Evolutionary conservation across 176 grass and related monocot species (phyloP).

Genomic region (Puya raimondii): DNA sequence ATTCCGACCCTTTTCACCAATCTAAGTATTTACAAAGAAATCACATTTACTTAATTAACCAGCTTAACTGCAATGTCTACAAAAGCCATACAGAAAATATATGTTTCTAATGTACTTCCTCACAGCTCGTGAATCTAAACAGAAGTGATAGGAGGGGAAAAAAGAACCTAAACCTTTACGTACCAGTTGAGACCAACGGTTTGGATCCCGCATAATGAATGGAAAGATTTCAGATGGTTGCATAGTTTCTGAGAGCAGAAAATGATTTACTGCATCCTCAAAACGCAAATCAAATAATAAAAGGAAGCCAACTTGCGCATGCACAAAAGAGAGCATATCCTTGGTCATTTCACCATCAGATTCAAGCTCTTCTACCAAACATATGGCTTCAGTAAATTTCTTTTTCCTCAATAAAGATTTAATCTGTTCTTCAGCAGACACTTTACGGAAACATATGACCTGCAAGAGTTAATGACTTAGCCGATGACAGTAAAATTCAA

Average conservation of each 20-base stretch:
- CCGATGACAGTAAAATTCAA: conserved; percentile 7
- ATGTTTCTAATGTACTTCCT: background rate
- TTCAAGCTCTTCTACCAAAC: conserved; percentile 60
- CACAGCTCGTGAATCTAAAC: background rate
- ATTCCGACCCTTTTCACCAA: too few species aligned
- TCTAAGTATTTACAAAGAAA: too few species aligned
- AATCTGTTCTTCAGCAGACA: conserved; percentile 77
- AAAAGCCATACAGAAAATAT: background rate
- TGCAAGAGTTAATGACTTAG: conserved; percentile 25
- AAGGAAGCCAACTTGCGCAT: conserved; percentile 90
- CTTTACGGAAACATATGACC: conserved; percentile 74
- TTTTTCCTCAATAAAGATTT: conserved; percentile 67
- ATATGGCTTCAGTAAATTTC: conserved; percentile 63
- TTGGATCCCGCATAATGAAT: conserved; percentile 94
- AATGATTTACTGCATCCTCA: conserved; percentile 84
- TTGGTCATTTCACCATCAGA: conserved; percentile 79
- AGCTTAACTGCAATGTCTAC: background rate
- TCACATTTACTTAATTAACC: background rate
- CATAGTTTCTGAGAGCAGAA: conserved; percentile 80
- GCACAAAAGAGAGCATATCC: conserved; percentile 81
- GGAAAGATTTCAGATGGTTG: conserved; percentile 92
- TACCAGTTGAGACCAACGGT: conserved; percentile 95
- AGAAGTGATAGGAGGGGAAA: background rate
- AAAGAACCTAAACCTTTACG: conserved; percentile 2
- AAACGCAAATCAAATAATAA: conserved; percentile 86